phyloP scores from a whole-genome alignment of 257 asterid species.

The Solanum lignicaule region DNA sequence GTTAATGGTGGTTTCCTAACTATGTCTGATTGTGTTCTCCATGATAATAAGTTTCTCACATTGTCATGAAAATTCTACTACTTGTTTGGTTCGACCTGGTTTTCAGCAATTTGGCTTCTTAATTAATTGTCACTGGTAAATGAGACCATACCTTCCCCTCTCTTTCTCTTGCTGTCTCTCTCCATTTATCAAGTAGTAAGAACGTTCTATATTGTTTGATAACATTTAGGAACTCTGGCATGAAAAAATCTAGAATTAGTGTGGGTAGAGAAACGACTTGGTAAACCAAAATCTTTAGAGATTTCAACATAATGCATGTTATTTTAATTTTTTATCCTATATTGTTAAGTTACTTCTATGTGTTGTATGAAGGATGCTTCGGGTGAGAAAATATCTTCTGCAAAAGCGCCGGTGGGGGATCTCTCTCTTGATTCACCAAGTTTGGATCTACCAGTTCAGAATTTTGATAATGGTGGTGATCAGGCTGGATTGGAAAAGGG shows the following conservation, averaged over 20 bases:
- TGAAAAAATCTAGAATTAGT: neutral
- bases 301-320: neutral
- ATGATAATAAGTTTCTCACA: neutral
- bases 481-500: slow-evolving; percentile 1
- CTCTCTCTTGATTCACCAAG: neutral
- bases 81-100: neutral
- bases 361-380: neutral
- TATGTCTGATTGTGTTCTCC: neutral
- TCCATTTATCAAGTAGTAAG: neutral
- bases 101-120: neutral
- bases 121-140: neutral
- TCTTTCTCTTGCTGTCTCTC: neutral
- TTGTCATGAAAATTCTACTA: neutral
- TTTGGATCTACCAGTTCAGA: neutral
- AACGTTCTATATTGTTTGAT: neutral
- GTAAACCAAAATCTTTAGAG: neutral
- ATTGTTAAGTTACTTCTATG: neutral
- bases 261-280: neutral
- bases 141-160: neutral
- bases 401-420: neutral
- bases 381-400: neutral
- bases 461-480: neutral
- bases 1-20: neutral
- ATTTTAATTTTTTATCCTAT: no score
- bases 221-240: neutral